Conservation (phyloP, 371 early-diverging fungal genomes). For the Mucor circinelloides region DNA sequence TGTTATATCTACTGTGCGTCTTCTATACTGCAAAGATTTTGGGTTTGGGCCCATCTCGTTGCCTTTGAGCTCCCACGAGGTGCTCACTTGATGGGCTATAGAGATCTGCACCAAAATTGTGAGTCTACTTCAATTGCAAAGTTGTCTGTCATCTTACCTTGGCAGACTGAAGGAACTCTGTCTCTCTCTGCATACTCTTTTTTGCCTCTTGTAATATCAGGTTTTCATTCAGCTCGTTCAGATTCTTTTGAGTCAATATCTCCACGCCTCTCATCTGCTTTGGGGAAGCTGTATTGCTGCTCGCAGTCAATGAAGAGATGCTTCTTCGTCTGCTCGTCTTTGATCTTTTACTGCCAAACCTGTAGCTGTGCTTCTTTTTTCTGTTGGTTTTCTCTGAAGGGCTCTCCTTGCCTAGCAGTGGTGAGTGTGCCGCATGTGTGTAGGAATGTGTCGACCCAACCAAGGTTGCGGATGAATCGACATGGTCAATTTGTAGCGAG, state of each 20-base stretch:
- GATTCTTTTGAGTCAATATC: neutral
- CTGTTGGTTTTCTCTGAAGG: slow-evolving; percentile 9
- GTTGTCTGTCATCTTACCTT: neutral
- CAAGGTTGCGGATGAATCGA: slow-evolving; percentile 21
- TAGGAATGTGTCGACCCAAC: slow-evolving; percentile 7
- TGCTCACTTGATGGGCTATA: neutral
- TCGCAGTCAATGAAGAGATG: neutral
- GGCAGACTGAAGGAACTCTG: slow-evolving; percentile 13
- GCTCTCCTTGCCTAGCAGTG: neutral
- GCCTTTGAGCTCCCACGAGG: neutral
- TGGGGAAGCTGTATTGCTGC: neutral
- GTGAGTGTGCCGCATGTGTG: neutral
- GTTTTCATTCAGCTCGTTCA: neutral
- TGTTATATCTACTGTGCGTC: slow-evolving; percentile 17
- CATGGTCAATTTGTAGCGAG: slow-evolving; percentile 6
- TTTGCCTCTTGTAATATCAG: slow-evolving; percentile 12
- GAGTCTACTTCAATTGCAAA: neutral
- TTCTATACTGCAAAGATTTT: slow-evolving; percentile 5
- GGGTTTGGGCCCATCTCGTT: neutral
- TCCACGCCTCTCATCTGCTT: neutral
- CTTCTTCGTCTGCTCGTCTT: slow-evolving; percentile 14
- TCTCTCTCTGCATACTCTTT: slow-evolving; percentile 15
- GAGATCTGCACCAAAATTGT: neutral
- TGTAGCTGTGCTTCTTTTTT: slow-evolving; percentile 19
- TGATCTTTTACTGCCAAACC: slow-evolving; percentile 11